Conservation (phyloP, 2,329 filamentous ascomycete genomes). For the Pestalotiopsis sp. region DNA sequence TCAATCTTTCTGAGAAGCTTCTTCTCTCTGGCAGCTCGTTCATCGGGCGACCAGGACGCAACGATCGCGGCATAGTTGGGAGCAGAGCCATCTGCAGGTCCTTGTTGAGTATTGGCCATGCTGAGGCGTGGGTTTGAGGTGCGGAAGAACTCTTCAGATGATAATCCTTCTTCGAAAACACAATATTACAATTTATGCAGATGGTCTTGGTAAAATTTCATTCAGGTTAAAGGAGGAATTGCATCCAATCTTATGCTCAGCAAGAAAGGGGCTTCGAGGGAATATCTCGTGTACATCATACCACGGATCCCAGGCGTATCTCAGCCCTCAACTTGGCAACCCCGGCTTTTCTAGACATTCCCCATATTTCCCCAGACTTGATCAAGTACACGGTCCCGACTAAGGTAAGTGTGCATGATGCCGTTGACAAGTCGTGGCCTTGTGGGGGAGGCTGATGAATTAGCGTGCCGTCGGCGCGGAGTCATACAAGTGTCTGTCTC, state of each 20-base stretch:
- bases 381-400: background rate
- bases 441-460: background rate
- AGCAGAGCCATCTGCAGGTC: background rate
- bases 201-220: background rate
- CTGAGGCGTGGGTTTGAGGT: background rate
- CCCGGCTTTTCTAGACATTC: background rate
- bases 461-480: background rate
- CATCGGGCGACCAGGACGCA: conserved; percentile 32
- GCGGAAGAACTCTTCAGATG: too few species aligned
- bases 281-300: background rate
- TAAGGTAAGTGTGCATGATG: background rate
- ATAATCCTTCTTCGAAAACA: too few species aligned
- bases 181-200: too few species aligned
- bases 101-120: background rate
- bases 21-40: conserved; percentile 48
- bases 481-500: background rate
- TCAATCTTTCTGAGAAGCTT: conserved; percentile 62
- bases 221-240: background rate
- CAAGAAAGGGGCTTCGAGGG: background rate
- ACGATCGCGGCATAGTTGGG: conserved; percentile 24
- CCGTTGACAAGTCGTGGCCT: background rate
- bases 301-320: background rate
- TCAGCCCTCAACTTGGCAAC: background rate
- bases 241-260: background rate
- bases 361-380: background rate